Evolutionary conservation across 2,329 filamentous ascomycete genomes (phyloP), one percentile per base, ranked within the genome.

Genomic region (Bipolaris victoriae): DNA sequence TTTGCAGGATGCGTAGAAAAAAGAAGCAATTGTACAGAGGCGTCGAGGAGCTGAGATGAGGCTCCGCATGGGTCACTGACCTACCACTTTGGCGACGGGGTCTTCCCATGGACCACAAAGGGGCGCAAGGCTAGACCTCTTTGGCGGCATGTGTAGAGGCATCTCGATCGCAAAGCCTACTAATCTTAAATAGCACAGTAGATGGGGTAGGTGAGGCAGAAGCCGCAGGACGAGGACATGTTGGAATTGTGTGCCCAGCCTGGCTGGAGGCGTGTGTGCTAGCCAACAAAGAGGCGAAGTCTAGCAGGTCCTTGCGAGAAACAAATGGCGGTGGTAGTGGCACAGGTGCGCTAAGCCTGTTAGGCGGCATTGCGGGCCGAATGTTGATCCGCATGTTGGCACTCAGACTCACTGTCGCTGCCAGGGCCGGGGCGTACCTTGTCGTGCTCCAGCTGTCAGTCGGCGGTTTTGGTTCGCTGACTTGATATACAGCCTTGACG

Each of bases 221-320:
- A 13, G 29, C 29, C 20, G 43, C 35, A 41, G 29, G 10, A 13
- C 7, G 29, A 13, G 20, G 37, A 10, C 7, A 18, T 44, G 24
- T 29, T 31, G 24, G 22, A 26, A 41, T 36, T 51, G 52, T 40
- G 52, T 18, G 39, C 44, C 31, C 26, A 36, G 15, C 18, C 15
- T 13, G 7, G 26, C 41, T n/a, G 11, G 13, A 26, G 18, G 26
- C 35, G 20, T 26, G 11, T 26, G 33, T 49, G 49, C 47, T 37
- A 33, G n/a, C 47, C 15, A 31, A 36, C 43, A 39, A 18, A 37
- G 47, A 36, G 52, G 47, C 52, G 47, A 24, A 55, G 40, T 44
- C 16, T 16, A 51, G 39, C 46, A 33, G 13, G 24, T 36, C 31
- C 45, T 29, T 16, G 29, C 52, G 31, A n/a, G 31, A 22, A 16